Base-by-base conservation (phyloP, 768 basidiomycete species). In the Strobilomyces confusus region DNA sequence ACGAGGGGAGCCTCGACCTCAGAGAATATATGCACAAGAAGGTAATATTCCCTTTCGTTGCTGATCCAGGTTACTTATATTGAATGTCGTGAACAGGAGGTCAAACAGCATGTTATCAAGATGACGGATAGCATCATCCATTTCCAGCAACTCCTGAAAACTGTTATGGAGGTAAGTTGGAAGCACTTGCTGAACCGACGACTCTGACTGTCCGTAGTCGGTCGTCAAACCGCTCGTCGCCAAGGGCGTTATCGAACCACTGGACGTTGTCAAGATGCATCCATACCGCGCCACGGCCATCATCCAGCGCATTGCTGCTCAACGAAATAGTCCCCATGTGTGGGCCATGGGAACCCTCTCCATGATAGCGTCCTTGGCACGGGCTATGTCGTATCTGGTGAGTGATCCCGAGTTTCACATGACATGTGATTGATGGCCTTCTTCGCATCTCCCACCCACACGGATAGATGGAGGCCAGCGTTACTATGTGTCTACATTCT, bases 381-480 rank as follows among this genome's bases (percentile, higher is more conserved):
- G 91, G 45, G 90, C 86, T 1, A 91, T 97, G 89, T 80, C 84
- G 1, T 92, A 98, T 66, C 75, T 99, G 58, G 92, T 97, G 63
- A 85, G 44, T 46, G 15, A 9, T 29, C 34, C 26, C 11, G 23
- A 6, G 65, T 41, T 38, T 29, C 19, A 43, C 2, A 7, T 25
- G 34, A 54, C 34, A n/a, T 43, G 13, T 14, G n/a, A 4, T 20
- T 56, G 32, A 58, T 1, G 5, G 5, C 20, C n/a, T 46, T 26
- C 8, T 3, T 46, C 17, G n/a, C 36, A 9, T 43, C 22, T 45
- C 22, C 19, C 26, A 41, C 42, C 19, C 19, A 30, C 26, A 3
- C 26, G 17, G 33, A 11, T 62, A 95, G 94, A 75, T 92, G 58
- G 92, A 95, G 65, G 88, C 87, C 34, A 93, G 89, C 19, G 74